Percentiles rank a stretch among this genome's conserved stretches.
phyloP scores from a whole-genome alignment of 2,329 filamentous ascomycete genomes.

The Fusarium humuli region DNA sequence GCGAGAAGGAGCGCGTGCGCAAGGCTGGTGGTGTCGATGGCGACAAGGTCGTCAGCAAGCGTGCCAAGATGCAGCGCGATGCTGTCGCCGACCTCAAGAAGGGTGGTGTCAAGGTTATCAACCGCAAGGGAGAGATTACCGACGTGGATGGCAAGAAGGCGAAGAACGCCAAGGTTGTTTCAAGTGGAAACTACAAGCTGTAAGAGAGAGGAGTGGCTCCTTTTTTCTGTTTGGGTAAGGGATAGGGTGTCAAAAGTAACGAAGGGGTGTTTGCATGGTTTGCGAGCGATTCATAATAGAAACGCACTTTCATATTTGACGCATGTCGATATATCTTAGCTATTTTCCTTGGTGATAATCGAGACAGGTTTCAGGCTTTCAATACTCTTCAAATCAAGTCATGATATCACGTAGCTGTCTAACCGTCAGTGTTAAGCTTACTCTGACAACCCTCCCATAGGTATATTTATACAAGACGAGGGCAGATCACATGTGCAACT shows the following conservation, averaged over 20 bases:
- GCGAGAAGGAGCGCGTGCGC: slow-evolving; percentile 86
- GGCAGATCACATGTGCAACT: not conserved
- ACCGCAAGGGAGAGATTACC: slow-evolving; percentile 85
- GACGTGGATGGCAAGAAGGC: slow-evolving; percentile 86
- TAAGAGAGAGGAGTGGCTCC: slow-evolving; percentile 49
- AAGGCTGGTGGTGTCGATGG: slow-evolving; percentile 68
- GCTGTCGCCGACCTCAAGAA: slow-evolving; percentile 78
- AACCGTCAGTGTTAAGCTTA: not conserved
- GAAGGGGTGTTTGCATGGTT: slow-evolving; percentile 33
- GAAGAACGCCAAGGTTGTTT: slow-evolving; percentile 61
- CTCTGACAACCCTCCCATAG: not conserved
- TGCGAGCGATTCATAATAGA: slow-evolving; percentile 42
- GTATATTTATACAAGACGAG: not conserved
- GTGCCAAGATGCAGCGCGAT: slow-evolving; percentile 60
- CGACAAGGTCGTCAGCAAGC: slow-evolving; percentile 67
- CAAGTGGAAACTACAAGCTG: slow-evolving; percentile 72
- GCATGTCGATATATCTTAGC: slow-evolving; percentile 17
- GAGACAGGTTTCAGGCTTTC: not conserved
- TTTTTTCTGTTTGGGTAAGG: slow-evolving; percentile 19
- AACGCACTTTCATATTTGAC: slow-evolving; percentile 36
- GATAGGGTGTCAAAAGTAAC: slow-evolving; percentile 21
- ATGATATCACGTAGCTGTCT: not conserved
- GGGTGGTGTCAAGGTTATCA: slow-evolving; percentile 92
- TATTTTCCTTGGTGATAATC: not conserved
- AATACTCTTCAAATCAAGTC: not conserved